Conservation (phyloP, 2,329 filamentous ascomycete genomes). For the Ophiostoma fasciatum region DNA sequence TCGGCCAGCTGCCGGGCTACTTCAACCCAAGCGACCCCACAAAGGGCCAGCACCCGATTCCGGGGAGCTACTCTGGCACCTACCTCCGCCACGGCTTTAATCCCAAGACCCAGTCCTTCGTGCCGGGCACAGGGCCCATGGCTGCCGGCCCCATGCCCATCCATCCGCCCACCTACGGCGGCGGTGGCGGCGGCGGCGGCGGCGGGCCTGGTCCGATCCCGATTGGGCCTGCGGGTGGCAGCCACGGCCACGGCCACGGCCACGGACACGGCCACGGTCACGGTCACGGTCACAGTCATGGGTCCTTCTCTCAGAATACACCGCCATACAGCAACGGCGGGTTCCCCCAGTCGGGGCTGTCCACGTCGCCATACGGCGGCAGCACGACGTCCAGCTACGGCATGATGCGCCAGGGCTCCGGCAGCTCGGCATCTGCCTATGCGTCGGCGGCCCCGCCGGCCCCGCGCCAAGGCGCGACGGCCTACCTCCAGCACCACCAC, state of each 20-base stretch:
- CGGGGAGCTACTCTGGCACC: constrained; percentile 48
- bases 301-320: neutral
- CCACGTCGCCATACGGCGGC: constrained; percentile 27
- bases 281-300: too few relatives aligned
- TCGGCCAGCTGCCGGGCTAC: constrained; percentile 61
- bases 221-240: neutral
- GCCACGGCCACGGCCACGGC: neutral
- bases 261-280: neutral
- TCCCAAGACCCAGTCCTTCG: constrained; percentile 83
- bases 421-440: constrained; percentile 37
- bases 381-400: constrained; percentile 28
- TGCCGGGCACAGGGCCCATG: constrained; percentile 46
- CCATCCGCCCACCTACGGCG: constrained; percentile 16
- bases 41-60: constrained; percentile 69
- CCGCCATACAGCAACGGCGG: constrained; percentile 28
- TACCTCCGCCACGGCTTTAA: constrained; percentile 75
- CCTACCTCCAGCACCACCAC: too few relatives aligned
- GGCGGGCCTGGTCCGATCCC: constrained; percentile 1
- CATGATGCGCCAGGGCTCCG: constrained; percentile 43
- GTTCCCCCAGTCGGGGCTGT: constrained; percentile 26
- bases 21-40: constrained; percentile 54
- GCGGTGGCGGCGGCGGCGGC: neutral
- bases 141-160: constrained; percentile 33
- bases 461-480: constrained; percentile 5
- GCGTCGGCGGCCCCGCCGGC: too few relatives aligned